Percentiles rank a stretch among this genome's conserved stretches.
Conservation (phyloP, 208 protist genomes). For the Trypanosoma mega region DNA sequence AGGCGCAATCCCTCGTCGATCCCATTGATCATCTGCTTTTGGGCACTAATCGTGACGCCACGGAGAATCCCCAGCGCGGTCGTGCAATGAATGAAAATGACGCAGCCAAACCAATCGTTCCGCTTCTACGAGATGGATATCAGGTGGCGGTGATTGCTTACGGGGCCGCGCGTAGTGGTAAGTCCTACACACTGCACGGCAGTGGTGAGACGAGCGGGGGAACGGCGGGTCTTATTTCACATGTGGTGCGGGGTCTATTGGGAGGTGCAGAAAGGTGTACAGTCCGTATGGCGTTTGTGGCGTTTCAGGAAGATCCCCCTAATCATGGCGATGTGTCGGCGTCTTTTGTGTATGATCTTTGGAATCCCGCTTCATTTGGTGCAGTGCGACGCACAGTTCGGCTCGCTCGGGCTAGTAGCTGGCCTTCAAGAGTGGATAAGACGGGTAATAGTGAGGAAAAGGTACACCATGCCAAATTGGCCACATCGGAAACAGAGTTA, state of each 20-base stretch:
- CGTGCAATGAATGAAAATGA: too few species aligned
- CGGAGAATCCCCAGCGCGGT: too few species aligned
- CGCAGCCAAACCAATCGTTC: constrained; percentile 29
- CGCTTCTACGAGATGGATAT: constrained; percentile 30
- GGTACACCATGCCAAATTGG: too few species aligned
- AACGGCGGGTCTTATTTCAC: neutral
- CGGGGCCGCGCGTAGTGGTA: constrained; percentile 64
- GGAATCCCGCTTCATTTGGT: constrained; percentile 13
- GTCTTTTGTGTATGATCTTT: constrained; percentile 10
- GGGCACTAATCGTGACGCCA: too few species aligned
- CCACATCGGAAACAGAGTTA: neutral
- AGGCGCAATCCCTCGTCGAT: neutral
- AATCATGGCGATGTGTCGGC: neutral
- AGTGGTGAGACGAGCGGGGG: neutral
- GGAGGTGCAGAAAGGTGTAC: too few species aligned
- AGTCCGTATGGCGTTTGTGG: neutral
- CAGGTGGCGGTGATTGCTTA: constrained; percentile 57
- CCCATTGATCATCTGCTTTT: neutral
- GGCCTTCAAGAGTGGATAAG: too few species aligned
- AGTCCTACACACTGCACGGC: constrained; percentile 68
- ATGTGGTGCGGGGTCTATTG: neutral
- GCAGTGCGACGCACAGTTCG: neutral
- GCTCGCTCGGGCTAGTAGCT: neutral
- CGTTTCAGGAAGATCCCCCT: neutral
- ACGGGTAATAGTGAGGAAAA: too few species aligned